These are phyloP conservation scores for Ustilago nuda DNA, from an alignment of 1,284 basidiomycete genomes.

Conservation along the genomic window DNA sequence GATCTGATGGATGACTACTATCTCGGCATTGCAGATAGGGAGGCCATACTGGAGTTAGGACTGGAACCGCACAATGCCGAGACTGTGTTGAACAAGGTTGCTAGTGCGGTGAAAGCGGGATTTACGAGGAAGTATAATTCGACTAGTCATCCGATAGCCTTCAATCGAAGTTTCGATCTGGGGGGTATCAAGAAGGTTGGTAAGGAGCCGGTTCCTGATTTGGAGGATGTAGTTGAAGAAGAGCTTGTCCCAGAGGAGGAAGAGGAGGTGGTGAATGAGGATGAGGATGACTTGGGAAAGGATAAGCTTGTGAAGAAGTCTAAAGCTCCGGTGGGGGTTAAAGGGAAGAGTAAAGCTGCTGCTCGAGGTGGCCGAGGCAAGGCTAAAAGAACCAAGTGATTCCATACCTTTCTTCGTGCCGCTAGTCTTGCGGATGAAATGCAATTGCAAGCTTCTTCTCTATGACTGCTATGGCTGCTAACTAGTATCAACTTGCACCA, in stretches of 20 bases:
- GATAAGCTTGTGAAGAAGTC: conserved; percentile 74
- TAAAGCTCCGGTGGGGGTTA: conserved; percentile 68
- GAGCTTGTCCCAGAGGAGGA: conserved; percentile 66
- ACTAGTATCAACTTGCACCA: neutral
- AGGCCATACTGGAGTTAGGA: conserved; percentile 91
- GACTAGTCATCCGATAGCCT: conserved; percentile 55
- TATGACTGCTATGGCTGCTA: neutral
- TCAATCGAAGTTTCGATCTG: conserved; percentile 50
- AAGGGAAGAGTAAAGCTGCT: conserved; percentile 35
- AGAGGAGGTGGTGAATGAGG: conserved; percentile 61
- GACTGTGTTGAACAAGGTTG: conserved; percentile 82
- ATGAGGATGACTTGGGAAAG: conserved; percentile 64
- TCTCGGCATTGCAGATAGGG: conserved; percentile 93
- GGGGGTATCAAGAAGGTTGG: conserved; percentile 42
- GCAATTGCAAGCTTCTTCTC: too few relatives aligned
- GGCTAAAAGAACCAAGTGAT: conserved; percentile 19
- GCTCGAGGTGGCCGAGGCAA: too few relatives aligned
- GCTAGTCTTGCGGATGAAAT: too few relatives aligned
- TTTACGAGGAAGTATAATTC: conserved; percentile 80
- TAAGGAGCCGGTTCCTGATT: conserved; percentile 51
- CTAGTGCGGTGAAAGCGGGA: conserved; percentile 81
- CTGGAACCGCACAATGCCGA: conserved; percentile 80
- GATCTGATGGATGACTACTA: conserved; percentile 93
- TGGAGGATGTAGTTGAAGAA: conserved; percentile 67
- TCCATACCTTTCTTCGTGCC: too few relatives aligned